Evolutionary conservation across 176 grass and related monocot genomes (phyloP), one percentile per base, ranked within the genome.

Genomic region (Eragrostis curvula): DNA sequence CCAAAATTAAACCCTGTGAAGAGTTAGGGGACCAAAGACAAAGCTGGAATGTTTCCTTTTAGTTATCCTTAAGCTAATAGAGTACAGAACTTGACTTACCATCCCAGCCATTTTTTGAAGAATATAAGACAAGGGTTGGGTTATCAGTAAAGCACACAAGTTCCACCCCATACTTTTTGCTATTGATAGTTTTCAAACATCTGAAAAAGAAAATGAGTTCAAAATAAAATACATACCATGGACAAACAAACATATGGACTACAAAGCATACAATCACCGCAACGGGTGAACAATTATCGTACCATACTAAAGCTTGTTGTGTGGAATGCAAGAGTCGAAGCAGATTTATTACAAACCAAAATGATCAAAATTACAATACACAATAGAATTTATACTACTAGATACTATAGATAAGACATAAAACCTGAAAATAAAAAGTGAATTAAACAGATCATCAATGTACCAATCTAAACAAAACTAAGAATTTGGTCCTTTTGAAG

Each of bases 101-200:
- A 91, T 98, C 96, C 96, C 96, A 98, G 48, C 96, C 90, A 90
- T 98, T 98, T 93, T 98, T 98, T 0, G 96, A 98, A 51, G 96
- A 95, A 90, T 98, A 95, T 60, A 98, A 89, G 62, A 98, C 92
- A 68, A 89, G 63, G 59, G 79, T 68, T 36, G 96, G 96, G 85
- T 95, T 95, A 83, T 93, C 87, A 88, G 96, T 95, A 80, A 98
- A 98, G 78, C 86, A 84, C 20, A 98, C 96, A 66, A 98, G 77
- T 75, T 98, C 96, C 52, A 98, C 96, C 25, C 96, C 96, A 88
- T 98, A 95, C 12, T 98, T 98, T 86, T 98, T 98, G 87, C 96
- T 98, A 91, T 98, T 98, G 81, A 98, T 98, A 27, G 96, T 98
- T 87, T 98, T 98, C 84, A 98, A 90, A 83, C 96, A 98, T 63